A percentile compares a stretch with the other conserved stretches of the same genome.
These are phyloP conservation scores for Penicillium canescens DNA, from an alignment of 495 filamentous ascomycete genomes.

Conservation along the genomic window DNA sequence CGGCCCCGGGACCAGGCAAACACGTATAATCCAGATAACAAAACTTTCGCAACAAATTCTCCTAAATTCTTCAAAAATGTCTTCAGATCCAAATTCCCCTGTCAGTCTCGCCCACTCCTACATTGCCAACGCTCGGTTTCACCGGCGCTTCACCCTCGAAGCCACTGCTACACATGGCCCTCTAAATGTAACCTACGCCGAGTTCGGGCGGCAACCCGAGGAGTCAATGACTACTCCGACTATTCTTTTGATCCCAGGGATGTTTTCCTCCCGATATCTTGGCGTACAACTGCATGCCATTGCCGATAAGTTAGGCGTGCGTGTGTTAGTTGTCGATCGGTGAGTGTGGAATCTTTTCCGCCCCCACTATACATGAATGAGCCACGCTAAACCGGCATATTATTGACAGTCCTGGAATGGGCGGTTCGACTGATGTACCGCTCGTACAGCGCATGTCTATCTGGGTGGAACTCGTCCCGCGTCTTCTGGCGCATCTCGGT, in stretches of 20 bases:
- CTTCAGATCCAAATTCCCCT: slow-evolving; percentile 3
- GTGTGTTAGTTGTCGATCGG: slow-evolving; percentile 31
- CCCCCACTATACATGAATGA: not conserved
- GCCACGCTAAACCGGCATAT: not conserved
- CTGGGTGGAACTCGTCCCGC: slow-evolving; percentile 46
- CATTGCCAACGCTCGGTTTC: slow-evolving; percentile 30
- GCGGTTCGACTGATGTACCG: slow-evolving; percentile 42
- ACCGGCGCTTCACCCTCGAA: slow-evolving; percentile 24
- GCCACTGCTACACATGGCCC: slow-evolving; percentile 15
- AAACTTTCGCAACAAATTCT: too few relatives aligned
- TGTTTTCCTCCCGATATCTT: slow-evolving; percentile 36
- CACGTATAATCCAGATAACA: too few relatives aligned
- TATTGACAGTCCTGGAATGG: slow-evolving; percentile 34
- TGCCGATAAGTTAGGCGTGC: slow-evolving; percentile 31
- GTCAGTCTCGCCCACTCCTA: slow-evolving; percentile 9
- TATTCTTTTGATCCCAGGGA: slow-evolving; percentile 33
- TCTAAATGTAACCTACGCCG: slow-evolving; percentile 29
- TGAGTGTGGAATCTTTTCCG: not conserved
- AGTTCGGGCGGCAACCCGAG: slow-evolving; percentile 15
- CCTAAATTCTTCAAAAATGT: too few relatives aligned
- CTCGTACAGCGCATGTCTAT: slow-evolving; percentile 33
- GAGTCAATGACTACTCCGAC: slow-evolving; percentile 8
- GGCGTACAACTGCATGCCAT: slow-evolving; percentile 26
- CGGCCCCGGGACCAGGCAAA: too few relatives aligned
- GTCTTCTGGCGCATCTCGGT: slow-evolving; percentile 36